These are phyloP conservation scores for Candida fluviatilis DNA, from an alignment of 805 yeast genomes.

Conservation along the genomic window DNA sequence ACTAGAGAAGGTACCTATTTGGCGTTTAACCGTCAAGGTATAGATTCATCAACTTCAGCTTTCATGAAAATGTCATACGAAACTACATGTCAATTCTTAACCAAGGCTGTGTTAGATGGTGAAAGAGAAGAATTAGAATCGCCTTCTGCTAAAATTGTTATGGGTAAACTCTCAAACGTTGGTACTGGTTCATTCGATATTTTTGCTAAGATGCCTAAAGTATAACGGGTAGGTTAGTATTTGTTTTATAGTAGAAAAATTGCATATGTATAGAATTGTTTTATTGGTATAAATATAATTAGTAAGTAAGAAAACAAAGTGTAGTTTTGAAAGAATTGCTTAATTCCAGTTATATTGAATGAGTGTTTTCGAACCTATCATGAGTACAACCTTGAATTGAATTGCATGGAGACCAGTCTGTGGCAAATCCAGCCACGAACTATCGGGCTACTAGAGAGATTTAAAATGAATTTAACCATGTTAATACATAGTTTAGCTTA, in stretches of 20 bases:
- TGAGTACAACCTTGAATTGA: too few relatives aligned
- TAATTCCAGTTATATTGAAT: too few relatives aligned
- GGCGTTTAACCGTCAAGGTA: conserved; percentile 98
- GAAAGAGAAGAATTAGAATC: conserved; percentile 83
- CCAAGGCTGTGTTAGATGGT: conserved; percentile 91
- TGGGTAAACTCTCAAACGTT: conserved; percentile 85
- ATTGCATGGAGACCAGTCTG: too few relatives aligned
- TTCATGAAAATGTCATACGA: conserved; percentile 99
- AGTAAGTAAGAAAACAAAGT: neutral
- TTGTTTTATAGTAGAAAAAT: neutral
- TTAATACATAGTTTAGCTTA: neutral
- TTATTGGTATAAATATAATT: neutral
- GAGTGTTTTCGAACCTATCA: too few relatives aligned
- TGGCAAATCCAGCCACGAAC: too few relatives aligned
- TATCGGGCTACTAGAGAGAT: too few relatives aligned
- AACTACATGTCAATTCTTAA: conserved; percentile 95
- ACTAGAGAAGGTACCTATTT: conserved; percentile 96
- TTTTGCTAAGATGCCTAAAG: conserved; percentile 44
- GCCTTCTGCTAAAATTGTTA: conserved; percentile 90
- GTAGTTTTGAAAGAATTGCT: too few relatives aligned
- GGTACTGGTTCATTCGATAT: conserved; percentile 97
- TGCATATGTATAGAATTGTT: conserved; percentile 5
- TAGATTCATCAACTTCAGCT: conserved; percentile 91
- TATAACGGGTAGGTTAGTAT: conserved; percentile 2
- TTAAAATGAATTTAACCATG: too few relatives aligned